A percentile compares a stretch with the other conserved stretches of the same genome.
Evolutionary conservation across 306 rosid genomes (phyloP).

Genomic region (Ormosia emarginata): DNA sequence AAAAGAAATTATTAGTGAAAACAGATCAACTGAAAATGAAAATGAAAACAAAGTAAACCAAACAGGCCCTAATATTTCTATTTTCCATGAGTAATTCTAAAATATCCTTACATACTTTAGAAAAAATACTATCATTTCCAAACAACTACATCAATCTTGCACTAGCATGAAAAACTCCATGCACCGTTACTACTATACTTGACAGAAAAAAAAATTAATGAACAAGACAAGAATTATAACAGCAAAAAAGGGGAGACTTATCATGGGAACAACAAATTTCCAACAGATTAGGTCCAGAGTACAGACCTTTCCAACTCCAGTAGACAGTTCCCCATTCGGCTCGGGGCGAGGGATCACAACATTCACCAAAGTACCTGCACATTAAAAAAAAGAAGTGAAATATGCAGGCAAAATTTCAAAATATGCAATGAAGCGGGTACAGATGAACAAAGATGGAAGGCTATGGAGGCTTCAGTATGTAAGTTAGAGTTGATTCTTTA

Average conservation of each 20-base stretch:
- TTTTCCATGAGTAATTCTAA: background rate
- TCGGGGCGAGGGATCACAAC: conserved; percentile 85
- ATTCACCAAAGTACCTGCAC: conserved; percentile 76
- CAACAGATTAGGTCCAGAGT: background rate
- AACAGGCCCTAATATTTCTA: background rate
- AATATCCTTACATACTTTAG: background rate
- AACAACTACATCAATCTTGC: background rate
- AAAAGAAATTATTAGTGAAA: too few relatives aligned
- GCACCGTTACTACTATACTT: background rate
- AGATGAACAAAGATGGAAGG: conserved; percentile 45
- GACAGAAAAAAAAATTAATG: background rate
- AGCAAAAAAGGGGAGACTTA: background rate
- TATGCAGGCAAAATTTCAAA: background rate
- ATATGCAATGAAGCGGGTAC: conserved; percentile 12
- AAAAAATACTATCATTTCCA: background rate
- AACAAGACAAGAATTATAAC: background rate
- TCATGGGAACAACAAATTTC: background rate
- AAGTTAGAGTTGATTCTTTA: conserved; percentile 78
- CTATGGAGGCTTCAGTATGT: conserved; percentile 71
- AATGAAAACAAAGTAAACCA: too few relatives aligned
- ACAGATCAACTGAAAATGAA: too few relatives aligned
- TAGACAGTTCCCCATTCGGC: conserved; percentile 51
- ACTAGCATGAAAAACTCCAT: background rate
- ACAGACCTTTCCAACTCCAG: conserved; percentile 88
- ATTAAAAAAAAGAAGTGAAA: conserved; percentile 2